Conservation (phyloP, 768 basidiomycete genomes). For the Suillus plorans region DNA sequence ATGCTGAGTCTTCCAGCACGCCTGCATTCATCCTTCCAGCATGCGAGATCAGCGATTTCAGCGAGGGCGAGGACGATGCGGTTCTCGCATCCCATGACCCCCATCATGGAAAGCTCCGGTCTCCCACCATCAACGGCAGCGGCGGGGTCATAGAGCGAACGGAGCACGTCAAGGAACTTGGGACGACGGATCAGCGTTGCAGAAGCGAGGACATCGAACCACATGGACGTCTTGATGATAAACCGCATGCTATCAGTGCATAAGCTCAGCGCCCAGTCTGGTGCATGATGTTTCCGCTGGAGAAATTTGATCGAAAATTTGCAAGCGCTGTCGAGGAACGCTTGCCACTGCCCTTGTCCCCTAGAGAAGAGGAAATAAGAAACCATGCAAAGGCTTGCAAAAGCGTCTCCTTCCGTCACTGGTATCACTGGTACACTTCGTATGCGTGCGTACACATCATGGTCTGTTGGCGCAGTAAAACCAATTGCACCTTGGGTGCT, state of each 20-base stretch:
- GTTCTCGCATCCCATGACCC: constrained; percentile 88
- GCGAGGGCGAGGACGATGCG: constrained; percentile 76
- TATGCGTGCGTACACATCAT: constrained; percentile 24
- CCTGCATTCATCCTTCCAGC: constrained; percentile 59
- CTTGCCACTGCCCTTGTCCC: constrained; percentile 66
- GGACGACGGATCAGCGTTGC: constrained; percentile 61
- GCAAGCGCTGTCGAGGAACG: constrained; percentile 64
- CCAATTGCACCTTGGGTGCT: constrained; percentile 20
- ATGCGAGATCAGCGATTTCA: constrained; percentile 62
- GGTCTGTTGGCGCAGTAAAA: constrained; percentile 21
- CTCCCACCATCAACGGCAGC: constrained; percentile 30
- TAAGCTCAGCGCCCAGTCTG: constrained; percentile 43
- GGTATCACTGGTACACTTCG: constrained; percentile 15
- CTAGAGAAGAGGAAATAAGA: constrained; percentile 80
- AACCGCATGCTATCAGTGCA: constrained; percentile 58
- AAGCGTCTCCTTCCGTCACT: constrained; percentile 64
- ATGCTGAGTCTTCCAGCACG: constrained; percentile 51
- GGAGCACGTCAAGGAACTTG: constrained; percentile 49
- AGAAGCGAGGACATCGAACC: constrained; percentile 85
- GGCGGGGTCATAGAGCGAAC: constrained; percentile 47
- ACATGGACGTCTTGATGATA: constrained; percentile 80
- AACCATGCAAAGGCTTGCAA: constrained; percentile 74
- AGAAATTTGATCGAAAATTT: constrained; percentile 55
- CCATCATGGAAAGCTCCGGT: constrained; percentile 66
- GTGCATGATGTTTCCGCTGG: constrained; percentile 33